These are phyloP conservation scores for Erysimum cheiranthoides DNA, from an alignment of 345 rosid genomes.

Conservation along the genomic window DNA sequence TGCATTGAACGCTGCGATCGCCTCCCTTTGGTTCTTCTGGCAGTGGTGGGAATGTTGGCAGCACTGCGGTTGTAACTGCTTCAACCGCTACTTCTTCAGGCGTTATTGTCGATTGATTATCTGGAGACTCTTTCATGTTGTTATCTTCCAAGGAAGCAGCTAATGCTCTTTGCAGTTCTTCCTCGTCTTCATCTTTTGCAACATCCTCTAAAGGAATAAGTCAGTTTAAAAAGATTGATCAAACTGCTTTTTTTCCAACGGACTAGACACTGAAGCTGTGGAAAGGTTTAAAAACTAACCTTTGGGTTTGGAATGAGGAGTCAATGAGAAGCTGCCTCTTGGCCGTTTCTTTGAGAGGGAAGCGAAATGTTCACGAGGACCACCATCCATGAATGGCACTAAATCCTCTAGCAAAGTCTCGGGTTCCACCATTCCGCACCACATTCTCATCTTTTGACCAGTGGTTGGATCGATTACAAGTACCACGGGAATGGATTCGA, in stretches of 20 bases:
- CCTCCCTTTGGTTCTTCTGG: slow-evolving; percentile 87
- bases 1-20: slow-evolving; percentile 74
- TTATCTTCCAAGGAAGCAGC: slow-evolving; percentile 68
- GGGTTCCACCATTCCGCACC: slow-evolving; percentile 95
- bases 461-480: slow-evolving; percentile 96
- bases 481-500: slow-evolving; percentile 85
- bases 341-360: slow-evolving; percentile 84
- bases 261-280: neutral
- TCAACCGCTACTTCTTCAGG: slow-evolving; percentile 39
- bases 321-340: slow-evolving; percentile 67
- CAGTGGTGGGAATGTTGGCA: slow-evolving; percentile 68
- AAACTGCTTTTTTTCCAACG: neutral
- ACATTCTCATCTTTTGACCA: slow-evolving; percentile 88
- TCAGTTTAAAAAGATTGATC: neutral
- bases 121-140: slow-evolving; percentile 46
- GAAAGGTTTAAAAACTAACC: slow-evolving; percentile 45
- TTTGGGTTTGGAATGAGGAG: slow-evolving; percentile 66
- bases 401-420: slow-evolving; percentile 92
- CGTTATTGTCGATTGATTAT: slow-evolving; percentile 29
- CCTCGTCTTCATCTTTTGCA: slow-evolving; percentile 60
- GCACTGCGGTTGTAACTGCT: slow-evolving; percentile 25
- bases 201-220: slow-evolving; percentile 29
- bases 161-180: slow-evolving; percentile 66
- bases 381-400: slow-evolving; percentile 92
- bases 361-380: slow-evolving; percentile 80